Percentiles rank a stretch among this genome's conserved stretches.
phyloP scores from a whole-genome alignment of 2,329 filamentous ascomycete species.

The Alternaria consortialis region DNA sequence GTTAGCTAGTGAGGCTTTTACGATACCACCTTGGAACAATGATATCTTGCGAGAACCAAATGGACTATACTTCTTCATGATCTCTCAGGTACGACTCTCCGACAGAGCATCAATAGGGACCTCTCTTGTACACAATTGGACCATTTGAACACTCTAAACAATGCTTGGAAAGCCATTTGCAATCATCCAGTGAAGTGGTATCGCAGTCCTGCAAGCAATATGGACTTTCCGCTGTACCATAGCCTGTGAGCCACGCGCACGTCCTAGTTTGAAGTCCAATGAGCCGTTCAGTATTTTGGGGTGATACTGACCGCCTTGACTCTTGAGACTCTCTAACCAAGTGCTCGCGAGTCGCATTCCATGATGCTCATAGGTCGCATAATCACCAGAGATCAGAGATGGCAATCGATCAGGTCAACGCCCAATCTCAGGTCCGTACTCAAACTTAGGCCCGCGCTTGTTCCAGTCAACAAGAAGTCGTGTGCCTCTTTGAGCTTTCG shows the following conservation, averaged over 20 bases:
- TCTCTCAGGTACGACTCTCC: background rate
- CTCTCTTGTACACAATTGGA: background rate
- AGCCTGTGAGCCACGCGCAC: background rate
- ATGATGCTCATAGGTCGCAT: background rate
- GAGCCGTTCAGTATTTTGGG: background rate
- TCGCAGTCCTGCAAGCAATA: background rate
- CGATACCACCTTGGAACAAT: background rate
- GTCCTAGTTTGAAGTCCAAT: background rate
- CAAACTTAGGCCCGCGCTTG: slow-evolving; percentile 17
- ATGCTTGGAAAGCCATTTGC: background rate
- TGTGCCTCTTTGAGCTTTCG: slow-evolving; percentile 19
- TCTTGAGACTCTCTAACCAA: background rate
- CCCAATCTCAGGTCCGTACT: background rate
- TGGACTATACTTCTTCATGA: background rate
- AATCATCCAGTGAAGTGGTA: background rate
- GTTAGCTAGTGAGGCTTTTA: background rate
- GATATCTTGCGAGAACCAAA: background rate
- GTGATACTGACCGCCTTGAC: background rate
- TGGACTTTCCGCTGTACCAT: background rate
- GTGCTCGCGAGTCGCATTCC: background rate
- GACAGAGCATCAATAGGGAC: background rate
- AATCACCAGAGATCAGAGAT: background rate
- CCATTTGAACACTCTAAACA: background rate
- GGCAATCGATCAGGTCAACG: background rate
- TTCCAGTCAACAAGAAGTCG: slow-evolving; percentile 24